A percentile compares a stretch with the other conserved stretches of the same genome.
phyloP scores from a whole-genome alignment of 148 eudicot genomes.

The Fagopyrum homotropicum region DNA sequence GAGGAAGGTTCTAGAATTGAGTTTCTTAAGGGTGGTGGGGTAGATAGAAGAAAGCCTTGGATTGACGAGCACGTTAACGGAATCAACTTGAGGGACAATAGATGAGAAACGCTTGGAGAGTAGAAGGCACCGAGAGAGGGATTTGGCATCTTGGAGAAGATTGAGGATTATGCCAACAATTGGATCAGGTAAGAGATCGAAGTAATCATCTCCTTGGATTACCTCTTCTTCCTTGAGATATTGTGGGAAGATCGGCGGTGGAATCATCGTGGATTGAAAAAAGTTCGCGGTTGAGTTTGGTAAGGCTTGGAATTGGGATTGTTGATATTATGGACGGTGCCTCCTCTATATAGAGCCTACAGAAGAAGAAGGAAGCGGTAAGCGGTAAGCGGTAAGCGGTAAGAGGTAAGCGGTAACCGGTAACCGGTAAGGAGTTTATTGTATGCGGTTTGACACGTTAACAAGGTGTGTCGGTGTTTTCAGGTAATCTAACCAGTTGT shows the following conservation, averaged over 20 bases:
- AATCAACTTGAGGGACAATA: constrained; percentile 31
- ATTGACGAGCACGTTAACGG: constrained; percentile 23
- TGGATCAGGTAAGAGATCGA: constrained; percentile 54
- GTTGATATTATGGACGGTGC: neutral
- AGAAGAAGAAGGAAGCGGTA: neutral
- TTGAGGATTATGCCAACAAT: constrained; percentile 36
- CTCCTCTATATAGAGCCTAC: neutral
- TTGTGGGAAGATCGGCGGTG: constrained; percentile 9
- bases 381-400: constrained; percentile 1
- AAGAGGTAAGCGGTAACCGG: neutral
- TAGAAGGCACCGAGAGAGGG: constrained; percentile 29
- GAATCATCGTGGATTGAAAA: constrained; percentile 6
- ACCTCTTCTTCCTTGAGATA: neutral
- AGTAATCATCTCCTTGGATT: constrained; percentile 24
- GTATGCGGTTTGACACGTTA: neutral
- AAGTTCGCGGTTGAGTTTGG: neutral
- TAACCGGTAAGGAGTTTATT: neutral
- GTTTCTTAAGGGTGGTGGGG: neutral
- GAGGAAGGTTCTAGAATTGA: constrained; percentile 15
- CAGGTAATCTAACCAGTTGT: too few species aligned
- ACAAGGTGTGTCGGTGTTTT: neutral
- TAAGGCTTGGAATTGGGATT: neutral
- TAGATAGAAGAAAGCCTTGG: neutral
- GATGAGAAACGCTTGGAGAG: constrained; percentile 46
- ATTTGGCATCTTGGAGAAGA: constrained; percentile 38